Evolutionary conservation across 23 red algal genomes (phyloP).

Genomic region (Gracilaria gracilis): DNA sequence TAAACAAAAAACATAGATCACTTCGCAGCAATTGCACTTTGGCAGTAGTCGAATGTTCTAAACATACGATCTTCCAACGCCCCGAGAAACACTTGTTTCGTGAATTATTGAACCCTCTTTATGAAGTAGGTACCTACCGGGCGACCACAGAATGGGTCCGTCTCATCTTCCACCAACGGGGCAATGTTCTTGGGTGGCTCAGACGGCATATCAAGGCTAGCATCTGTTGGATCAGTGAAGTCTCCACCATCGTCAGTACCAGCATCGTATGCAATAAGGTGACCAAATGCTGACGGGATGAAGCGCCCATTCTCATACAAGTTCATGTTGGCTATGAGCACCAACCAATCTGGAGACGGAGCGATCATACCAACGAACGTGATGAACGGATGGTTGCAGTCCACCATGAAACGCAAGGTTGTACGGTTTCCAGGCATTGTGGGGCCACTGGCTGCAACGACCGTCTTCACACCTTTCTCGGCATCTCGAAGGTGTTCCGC

Average conservation of each 20-base stretch:
- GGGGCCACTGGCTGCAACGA: constrained; percentile 24
- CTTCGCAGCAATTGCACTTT: too few relatives aligned
- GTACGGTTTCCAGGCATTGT: constrained; percentile 31
- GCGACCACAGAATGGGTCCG: constrained; percentile 27
- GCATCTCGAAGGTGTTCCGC: constrained; percentile 3
- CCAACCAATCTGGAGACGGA: constrained; percentile 60
- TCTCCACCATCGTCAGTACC: constrained; percentile 37
- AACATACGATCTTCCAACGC: too few relatives aligned
- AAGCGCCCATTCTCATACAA: constrained; percentile 12
- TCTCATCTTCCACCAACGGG: constrained; percentile 43
- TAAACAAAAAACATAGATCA: too few relatives aligned
- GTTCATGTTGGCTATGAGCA: constrained; percentile 39
- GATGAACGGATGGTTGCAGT: constrained; percentile 57
- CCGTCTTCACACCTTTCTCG: background rate
- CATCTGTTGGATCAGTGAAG: constrained; percentile 40
- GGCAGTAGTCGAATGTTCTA: too few relatives aligned
- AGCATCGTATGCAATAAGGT: constrained; percentile 48
- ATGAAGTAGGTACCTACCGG: constrained; percentile 21
- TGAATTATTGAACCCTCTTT: background rate
- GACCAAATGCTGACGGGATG: background rate
- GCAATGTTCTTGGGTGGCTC: constrained; percentile 52
- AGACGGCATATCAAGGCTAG: constrained; percentile 35
- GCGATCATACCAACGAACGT: constrained; percentile 57
- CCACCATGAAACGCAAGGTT: constrained; percentile 30
- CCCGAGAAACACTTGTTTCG: too few relatives aligned